Conservation (phyloP, 176 grass and related monocot genomes). For the Raddia guianensis region DNA sequence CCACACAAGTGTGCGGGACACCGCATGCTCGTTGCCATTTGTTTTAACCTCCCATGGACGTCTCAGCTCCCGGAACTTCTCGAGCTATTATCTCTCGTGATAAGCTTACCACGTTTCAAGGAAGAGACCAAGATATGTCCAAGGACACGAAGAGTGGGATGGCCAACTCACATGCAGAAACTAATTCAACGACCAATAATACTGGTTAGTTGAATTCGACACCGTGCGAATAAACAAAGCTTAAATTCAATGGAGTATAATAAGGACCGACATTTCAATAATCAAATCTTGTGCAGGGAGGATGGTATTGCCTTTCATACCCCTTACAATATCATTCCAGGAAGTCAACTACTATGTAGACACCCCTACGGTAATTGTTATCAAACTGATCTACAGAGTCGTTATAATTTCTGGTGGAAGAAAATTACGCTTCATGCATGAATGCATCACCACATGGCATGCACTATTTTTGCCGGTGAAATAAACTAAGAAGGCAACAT, state of each 20-base stretch:
- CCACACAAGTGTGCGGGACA: too few species aligned
- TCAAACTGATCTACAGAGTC: not conserved
- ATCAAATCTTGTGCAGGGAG: constrained; percentile 51
- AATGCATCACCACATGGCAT: not conserved
- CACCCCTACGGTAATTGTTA: constrained; percentile 56
- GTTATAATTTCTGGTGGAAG: not conserved
- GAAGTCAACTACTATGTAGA: constrained; percentile 89
- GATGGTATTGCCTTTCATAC: constrained; percentile 81
- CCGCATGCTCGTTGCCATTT: not conserved
- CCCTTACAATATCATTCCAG: constrained; percentile 69
- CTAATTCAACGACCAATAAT: constrained; percentile 13
- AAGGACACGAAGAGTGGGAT: not conserved
- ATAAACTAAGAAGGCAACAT: not conserved
- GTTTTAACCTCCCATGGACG: not conserved
- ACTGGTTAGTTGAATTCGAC: constrained; percentile 42
- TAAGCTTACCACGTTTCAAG: constrained; percentile 41
- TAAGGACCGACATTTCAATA: not conserved
- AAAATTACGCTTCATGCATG: not conserved
- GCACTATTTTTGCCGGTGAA: not conserved
- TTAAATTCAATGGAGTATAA: not conserved
- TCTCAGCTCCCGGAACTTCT: constrained; percentile 52
- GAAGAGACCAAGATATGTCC: constrained; percentile 14
- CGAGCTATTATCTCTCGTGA: constrained; percentile 59
- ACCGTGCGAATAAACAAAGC: not conserved
- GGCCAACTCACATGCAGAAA: constrained; percentile 24